Evolutionary conservation across 2,329 filamentous ascomycete genomes (phyloP).

Genomic region (Pseudogymnoascus sp.): DNA sequence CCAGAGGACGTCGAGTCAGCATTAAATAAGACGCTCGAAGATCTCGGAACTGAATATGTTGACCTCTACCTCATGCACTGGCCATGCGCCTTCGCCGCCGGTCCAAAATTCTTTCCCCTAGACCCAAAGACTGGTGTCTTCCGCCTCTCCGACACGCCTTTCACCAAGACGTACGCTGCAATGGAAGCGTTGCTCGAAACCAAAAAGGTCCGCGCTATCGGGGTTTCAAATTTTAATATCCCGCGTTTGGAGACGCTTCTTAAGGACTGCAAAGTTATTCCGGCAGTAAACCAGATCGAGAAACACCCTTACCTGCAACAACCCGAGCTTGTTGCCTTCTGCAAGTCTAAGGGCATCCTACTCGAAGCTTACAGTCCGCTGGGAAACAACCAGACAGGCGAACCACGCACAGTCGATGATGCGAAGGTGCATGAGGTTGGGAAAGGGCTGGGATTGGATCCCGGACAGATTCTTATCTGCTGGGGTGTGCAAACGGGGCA

Average conservation of each 20-base stretch:
- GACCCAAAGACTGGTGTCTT: slow-evolving; percentile 22
- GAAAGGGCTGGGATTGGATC: slow-evolving; percentile 43
- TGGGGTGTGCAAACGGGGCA: slow-evolving; percentile 50
- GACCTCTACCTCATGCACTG: slow-evolving; percentile 34
- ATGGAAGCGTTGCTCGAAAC: slow-evolving; percentile 48
- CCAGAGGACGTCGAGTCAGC: slow-evolving; percentile 28
- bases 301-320: slow-evolving; percentile 44
- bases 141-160: slow-evolving; percentile 25
- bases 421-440: slow-evolving; percentile 49
- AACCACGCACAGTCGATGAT: slow-evolving; percentile 41
- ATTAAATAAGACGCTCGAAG: slow-evolving; percentile 29
- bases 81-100: slow-evolving; percentile 27
- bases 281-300: slow-evolving; percentile 50
- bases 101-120: slow-evolving; percentile 20
- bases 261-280: slow-evolving; percentile 37
- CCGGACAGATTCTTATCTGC: slow-evolving; percentile 50
- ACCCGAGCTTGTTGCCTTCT: slow-evolving; percentile 38
- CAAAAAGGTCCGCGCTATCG: slow-evolving; percentile 47
- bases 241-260: slow-evolving; percentile 32
- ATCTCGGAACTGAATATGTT: slow-evolving; percentile 31
- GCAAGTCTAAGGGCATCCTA: slow-evolving; percentile 34
- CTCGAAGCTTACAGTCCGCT: slow-evolving; percentile 41
- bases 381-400: slow-evolving; percentile 47
- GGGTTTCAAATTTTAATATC: slow-evolving; percentile 51
- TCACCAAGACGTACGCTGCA: slow-evolving; percentile 45